A percentile compares a stretch with the other conserved stretches of the same genome.
Conservation (phyloP, 768 basidiomycete genomes). For the Cyclocybe aegerita region DNA sequence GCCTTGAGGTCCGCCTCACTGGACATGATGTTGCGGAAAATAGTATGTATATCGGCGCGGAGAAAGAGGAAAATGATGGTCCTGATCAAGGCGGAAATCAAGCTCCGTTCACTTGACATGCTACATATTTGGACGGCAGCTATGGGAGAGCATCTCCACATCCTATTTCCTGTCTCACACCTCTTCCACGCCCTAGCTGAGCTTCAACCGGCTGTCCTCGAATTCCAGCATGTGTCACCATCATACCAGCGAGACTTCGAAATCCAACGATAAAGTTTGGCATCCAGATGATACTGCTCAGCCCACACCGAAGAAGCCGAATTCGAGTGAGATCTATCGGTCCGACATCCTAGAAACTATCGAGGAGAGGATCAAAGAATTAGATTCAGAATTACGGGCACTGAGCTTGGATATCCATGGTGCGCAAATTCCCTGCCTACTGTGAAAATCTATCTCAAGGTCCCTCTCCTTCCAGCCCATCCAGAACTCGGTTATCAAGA, state of each 20-base stretch:
- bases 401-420: conserved; percentile 79
- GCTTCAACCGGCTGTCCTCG: too few species aligned
- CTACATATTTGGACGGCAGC: too few species aligned
- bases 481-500: conserved; percentile 74
- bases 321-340: conserved; percentile 39
- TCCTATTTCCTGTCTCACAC: neutral
- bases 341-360: conserved; percentile 65
- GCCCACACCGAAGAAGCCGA: neutral
- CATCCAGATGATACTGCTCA: conserved; percentile 35
- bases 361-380: conserved; percentile 48
- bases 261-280: conserved; percentile 34
- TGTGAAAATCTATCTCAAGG: neutral
- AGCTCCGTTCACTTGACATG: too few species aligned
- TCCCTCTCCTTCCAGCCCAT: conserved; percentile 42
- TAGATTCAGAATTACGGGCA: conserved; percentile 53
- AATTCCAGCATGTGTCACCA: conserved; percentile 20
- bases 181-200: neutral
- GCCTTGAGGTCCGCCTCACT: conserved; percentile 38
- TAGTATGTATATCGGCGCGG: too few species aligned
- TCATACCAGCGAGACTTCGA: conserved; percentile 11
- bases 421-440: conserved; percentile 25
- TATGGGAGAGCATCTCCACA: too few species aligned
- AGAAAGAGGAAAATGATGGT: too few species aligned
- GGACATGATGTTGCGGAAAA: conserved; percentile 19
- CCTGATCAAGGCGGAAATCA: too few species aligned